phyloP scores from a whole-genome alignment of 345 rosid genomes.

The Leavenworthia alabamica region DNA sequence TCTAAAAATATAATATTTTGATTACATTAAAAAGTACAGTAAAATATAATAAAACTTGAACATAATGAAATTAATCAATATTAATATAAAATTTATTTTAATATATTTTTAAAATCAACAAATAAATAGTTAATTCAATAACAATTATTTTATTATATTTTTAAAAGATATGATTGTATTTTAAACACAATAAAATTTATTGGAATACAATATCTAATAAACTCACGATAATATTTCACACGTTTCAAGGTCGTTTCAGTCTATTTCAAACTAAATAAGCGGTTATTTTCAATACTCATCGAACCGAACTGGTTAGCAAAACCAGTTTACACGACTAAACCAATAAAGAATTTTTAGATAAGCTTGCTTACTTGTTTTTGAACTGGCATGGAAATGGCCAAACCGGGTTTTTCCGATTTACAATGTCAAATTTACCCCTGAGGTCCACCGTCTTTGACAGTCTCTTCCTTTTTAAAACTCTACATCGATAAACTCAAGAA shows the following conservation, averaged over 20 bases:
- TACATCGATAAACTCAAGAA: conserved; percentile 19
- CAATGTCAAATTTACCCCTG: conserved; percentile 11
- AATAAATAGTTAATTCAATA: no score
- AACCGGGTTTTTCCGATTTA: not conserved
- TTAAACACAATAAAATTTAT: no score
- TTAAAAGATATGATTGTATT: no score
- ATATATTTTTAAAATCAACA: no score
- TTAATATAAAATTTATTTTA: no score
- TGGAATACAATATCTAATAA: no score
- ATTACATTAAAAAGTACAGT: no score
- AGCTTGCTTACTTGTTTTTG: not conserved
- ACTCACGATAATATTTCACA: conserved; percentile 6
- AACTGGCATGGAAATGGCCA: not conserved
- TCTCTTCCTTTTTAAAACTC: no score
- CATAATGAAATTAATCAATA: no score
- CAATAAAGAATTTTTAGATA: not conserved
- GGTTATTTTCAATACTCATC: not conserved
- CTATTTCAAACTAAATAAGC: not conserved
- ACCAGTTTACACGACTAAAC: not conserved
- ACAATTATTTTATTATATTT: no score
- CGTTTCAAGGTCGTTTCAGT: conserved; percentile 3
- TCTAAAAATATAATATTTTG: no score
- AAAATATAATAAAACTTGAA: no score
- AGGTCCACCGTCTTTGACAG: conserved; percentile 19
- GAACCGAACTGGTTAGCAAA: not conserved